A percentile compares a stretch with the other conserved stretches of the same genome.
These are phyloP conservation scores for Saccharomycopsis vini DNA, from an alignment of 805 yeast species.

Conservation along the genomic window DNA sequence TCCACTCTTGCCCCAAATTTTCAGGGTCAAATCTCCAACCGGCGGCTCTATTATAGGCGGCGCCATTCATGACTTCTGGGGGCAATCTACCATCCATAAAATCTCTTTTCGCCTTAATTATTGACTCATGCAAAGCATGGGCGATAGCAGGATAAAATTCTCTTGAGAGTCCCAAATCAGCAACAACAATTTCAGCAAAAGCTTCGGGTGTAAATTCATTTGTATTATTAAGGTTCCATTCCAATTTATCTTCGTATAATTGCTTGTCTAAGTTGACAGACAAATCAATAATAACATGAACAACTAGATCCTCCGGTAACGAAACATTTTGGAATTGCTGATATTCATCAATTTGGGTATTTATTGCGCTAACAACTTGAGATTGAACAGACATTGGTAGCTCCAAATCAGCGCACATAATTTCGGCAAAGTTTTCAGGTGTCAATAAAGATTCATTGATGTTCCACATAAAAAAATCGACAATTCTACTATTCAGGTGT, in stretches of 20 bases:
- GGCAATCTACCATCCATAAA: constrained; percentile 61
- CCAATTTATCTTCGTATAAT: constrained; percentile 84
- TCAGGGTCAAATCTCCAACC: constrained; percentile 70
- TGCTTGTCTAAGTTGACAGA: constrained; percentile 77
- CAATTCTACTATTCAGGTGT: constrained; percentile 42
- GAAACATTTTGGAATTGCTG: constrained; percentile 41
- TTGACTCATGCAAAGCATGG: constrained; percentile 73
- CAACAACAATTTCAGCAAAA: constrained; percentile 75
- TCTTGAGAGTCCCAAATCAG: constrained; percentile 72
- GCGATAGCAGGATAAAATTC: constrained; percentile 90
- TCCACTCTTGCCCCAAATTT: constrained; percentile 75
- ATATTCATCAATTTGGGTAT: constrained; percentile 73
- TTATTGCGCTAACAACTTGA: constrained; percentile 60
- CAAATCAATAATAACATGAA: constrained; percentile 72
- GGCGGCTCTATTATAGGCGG: constrained; percentile 52
- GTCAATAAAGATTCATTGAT: constrained; percentile 53
- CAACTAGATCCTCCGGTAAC: constrained; percentile 54
- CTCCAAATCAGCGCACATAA: constrained; percentile 77
- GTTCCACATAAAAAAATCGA: constrained; percentile 72
- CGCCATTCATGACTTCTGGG: constrained; percentile 44
- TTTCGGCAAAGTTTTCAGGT: constrained; percentile 66
- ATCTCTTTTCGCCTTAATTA: constrained; percentile 71
- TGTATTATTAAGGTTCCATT: constrained; percentile 67
- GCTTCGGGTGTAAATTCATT: constrained; percentile 59
- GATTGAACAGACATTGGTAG: constrained; percentile 57